phyloP scores from a whole-genome alignment of 1,139 yeast species.

The Trichomonascaceae sp. region DNA sequence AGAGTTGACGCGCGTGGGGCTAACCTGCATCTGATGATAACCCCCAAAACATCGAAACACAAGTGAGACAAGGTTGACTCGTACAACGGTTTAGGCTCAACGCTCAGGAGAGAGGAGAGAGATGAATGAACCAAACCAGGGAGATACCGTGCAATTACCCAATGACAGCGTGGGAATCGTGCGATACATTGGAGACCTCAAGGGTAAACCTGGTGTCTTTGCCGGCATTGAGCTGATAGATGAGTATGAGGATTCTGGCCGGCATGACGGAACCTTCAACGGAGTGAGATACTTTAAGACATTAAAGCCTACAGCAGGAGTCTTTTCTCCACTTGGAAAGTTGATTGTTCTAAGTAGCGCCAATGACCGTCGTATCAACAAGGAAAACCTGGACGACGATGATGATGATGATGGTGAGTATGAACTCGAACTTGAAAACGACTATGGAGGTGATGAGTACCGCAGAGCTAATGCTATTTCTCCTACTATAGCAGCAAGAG shows the following conservation, averaged over 20 bases:
- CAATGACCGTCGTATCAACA: background rate
- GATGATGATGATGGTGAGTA: too few relatives aligned
- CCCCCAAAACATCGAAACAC: too few relatives aligned
- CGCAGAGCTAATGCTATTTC: too few relatives aligned
- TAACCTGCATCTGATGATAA: too few relatives aligned
- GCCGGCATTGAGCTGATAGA: constrained; percentile 80
- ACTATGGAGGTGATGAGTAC: too few relatives aligned
- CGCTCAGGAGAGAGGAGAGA: too few relatives aligned
- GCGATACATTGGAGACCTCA: constrained; percentile 60
- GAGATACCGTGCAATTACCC: constrained; percentile 29
- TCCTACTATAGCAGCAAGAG: too few relatives aligned
- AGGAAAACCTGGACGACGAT: background rate
- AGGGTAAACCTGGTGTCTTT: constrained; percentile 63
- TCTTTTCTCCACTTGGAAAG: constrained; percentile 60
- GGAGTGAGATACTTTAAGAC: constrained; percentile 52
- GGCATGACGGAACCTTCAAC: constrained; percentile 60
- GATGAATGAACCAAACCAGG: too few relatives aligned
- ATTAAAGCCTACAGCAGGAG: constrained; percentile 48
- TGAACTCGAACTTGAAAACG: too few relatives aligned
- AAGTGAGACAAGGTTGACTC: too few relatives aligned
- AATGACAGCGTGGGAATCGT: constrained; percentile 43
- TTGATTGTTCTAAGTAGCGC: constrained; percentile 28
- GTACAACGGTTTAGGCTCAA: too few relatives aligned
- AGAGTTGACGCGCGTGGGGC: too few relatives aligned
- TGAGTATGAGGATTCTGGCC: constrained; percentile 51